These are phyloP conservation scores for Cercospora sp. DNA, from an alignment of 2,329 filamentous ascomycete species.

Conservation along the genomic window DNA sequence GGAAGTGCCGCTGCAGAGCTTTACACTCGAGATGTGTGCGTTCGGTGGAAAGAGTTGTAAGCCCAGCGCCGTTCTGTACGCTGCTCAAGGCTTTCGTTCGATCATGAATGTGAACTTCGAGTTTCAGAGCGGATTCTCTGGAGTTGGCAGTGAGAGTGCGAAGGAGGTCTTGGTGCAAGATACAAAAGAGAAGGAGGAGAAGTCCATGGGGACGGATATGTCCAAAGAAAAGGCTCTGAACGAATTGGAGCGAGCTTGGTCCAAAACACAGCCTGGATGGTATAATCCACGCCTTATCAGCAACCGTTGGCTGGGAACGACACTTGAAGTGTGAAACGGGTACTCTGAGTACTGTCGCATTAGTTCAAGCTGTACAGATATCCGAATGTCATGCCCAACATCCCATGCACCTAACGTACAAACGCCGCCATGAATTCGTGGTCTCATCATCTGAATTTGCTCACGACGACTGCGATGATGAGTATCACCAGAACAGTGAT, in stretches of 20 bases:
- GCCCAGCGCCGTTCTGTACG: conserved; percentile 16
- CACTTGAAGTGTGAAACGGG: conserved; percentile 2
- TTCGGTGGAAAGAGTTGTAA: background rate
- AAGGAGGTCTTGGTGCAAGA: conserved; percentile 8
- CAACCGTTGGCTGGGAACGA: conserved; percentile 10
- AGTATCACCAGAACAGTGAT: conserved; percentile 66
- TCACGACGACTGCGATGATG: conserved; percentile 72
- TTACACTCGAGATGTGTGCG: conserved; percentile 4
- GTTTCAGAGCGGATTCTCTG: conserved; percentile 19
- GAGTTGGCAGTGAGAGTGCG: conserved; percentile 9
- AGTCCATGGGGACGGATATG: background rate
- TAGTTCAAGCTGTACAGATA: conserved; percentile 5
- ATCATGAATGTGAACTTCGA: conserved; percentile 9
- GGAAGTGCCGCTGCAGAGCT: background rate
- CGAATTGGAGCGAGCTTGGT: background rate
- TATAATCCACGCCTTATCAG: conserved; percentile 1
- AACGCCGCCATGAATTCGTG: background rate
- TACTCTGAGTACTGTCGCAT: background rate
- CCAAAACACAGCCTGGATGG: background rate
- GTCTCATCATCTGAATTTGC: conserved; percentile 73
- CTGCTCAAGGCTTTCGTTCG: conserved; percentile 17
- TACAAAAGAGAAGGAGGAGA: background rate
- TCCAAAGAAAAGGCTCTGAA: conserved; percentile 1
- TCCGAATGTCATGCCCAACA: background rate
- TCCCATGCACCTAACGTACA: conserved; percentile 1